phyloP scores from a whole-genome alignment of 2,329 filamentous ascomycete species.

The Diaporthe sp. region DNA sequence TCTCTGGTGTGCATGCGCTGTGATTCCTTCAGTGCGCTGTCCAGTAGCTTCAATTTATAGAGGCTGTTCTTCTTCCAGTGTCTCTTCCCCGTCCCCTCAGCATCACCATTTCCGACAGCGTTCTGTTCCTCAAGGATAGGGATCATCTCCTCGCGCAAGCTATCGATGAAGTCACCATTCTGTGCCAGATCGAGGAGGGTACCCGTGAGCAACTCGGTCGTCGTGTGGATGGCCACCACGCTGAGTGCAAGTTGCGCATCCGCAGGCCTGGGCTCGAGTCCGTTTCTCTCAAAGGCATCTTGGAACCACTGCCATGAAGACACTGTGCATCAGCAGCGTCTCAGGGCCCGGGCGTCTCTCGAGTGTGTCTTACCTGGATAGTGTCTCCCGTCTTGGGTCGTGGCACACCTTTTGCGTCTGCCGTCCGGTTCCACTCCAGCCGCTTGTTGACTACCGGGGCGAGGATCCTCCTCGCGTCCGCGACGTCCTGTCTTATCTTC shows the following conservation, averaged over 20 bases:
- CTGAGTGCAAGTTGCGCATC: conserved; percentile 54
- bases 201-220: conserved; percentile 53
- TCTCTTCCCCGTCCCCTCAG: background rate
- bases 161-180: conserved; percentile 56
- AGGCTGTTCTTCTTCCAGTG: conserved; percentile 54
- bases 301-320: conserved; percentile 56
- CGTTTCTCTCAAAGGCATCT: conserved; percentile 50
- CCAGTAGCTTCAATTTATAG: conserved; percentile 56
- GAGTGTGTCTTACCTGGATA: conserved; percentile 13
- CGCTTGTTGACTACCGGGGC: conserved; percentile 50
- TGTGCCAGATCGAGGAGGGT: conserved; percentile 56
- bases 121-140: conserved; percentile 46
- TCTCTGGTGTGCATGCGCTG: conserved; percentile 47
- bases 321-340: background rate
- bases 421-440: conserved; percentile 43
- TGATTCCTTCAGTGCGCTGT: conserved; percentile 58
- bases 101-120: conserved; percentile 6
- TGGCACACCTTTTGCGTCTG: conserved; percentile 42
- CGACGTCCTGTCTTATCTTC: conserved; percentile 54
- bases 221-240: conserved; percentile 59
- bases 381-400: conserved; percentile 30
- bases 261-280: conserved; percentile 50
- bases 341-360: background rate
- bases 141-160: conserved; percentile 58
- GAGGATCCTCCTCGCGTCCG: conserved; percentile 54